Evolutionary conservation across 164 flowering plant genomes (phyloP).

Genomic region (Tinospora cordifolia): DNA sequence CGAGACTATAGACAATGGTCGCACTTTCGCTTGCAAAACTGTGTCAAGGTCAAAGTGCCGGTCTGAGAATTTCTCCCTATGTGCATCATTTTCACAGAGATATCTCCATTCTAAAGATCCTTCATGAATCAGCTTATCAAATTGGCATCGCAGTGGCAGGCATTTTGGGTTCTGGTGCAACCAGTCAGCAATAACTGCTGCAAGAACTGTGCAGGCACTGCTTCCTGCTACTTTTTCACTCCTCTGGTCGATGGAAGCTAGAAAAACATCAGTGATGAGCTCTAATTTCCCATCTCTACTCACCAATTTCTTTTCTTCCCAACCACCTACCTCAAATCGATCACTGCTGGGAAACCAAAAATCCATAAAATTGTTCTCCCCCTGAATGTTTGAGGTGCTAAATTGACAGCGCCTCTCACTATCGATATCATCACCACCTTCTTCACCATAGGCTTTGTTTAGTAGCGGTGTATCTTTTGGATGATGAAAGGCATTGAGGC

Average conservation of each 20-base stretch:
- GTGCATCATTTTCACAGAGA: slow-evolving; percentile 73
- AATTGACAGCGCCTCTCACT: slow-evolving; percentile 79
- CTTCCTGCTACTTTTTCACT: slow-evolving; percentile 94
- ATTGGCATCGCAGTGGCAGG: slow-evolving; percentile 84
- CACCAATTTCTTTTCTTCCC: slow-evolving; percentile 77
- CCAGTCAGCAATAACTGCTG: slow-evolving; percentile 97
- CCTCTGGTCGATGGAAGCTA: slow-evolving; percentile 92
- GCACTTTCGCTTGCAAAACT: slow-evolving; percentile 73
- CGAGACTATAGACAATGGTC: slow-evolving; percentile 56
- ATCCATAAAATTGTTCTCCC: slow-evolving; percentile 47
- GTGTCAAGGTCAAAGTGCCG: slow-evolving; percentile 96
- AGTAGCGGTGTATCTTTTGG: slow-evolving; percentile 85
- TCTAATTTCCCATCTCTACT: slow-evolving; percentile 91
- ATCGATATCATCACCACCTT: slow-evolving; percentile 99
- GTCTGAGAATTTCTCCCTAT: slow-evolving; percentile 70
- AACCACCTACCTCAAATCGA: slow-evolving; percentile 80
- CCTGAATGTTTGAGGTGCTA: slow-evolving; percentile 35
- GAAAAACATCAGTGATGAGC: slow-evolving; percentile 68
- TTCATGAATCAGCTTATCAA: slow-evolving; percentile 79
- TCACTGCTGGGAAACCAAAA: slow-evolving; percentile 54
- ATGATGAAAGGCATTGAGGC: slow-evolving; percentile 73
- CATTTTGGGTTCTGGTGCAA: slow-evolving; percentile 46
- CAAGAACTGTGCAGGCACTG: slow-evolving; percentile 94
- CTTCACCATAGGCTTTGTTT: slow-evolving; percentile 88
- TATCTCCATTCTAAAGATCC: slow-evolving; percentile 94